Percentiles rank a stretch among this genome's conserved stretches.
Evolutionary conservation across 164 flowering plant genomes (phyloP).

Genomic region (Dillenia turbinata): DNA sequence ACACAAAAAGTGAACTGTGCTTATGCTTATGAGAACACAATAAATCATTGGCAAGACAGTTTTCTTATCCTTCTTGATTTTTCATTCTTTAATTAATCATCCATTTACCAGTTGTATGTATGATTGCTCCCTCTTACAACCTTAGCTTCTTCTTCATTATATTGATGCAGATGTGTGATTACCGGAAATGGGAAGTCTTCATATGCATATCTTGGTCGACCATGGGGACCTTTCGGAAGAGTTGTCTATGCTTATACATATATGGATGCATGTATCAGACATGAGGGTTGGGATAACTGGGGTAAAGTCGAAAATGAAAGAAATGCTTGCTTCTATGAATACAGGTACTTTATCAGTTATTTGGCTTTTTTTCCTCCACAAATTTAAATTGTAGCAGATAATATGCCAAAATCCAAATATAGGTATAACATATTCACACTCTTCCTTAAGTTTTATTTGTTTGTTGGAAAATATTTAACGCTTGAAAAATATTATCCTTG

Average conservation of each 20-base stretch:
- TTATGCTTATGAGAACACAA: too few relatives aligned
- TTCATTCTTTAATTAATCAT: background rate
- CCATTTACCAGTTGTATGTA: background rate
- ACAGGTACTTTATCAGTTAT: conserved; percentile 57
- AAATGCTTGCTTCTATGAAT: conserved; percentile 95
- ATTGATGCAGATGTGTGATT: conserved; percentile 70
- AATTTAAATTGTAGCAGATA: too few relatives aligned
- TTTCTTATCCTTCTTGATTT: too few relatives aligned
- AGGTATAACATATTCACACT: too few relatives aligned
- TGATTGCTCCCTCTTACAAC: background rate
- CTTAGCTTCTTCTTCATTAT: background rate
- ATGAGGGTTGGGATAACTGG: conserved; percentile 92
- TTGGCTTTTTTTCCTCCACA: too few relatives aligned
- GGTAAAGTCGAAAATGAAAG: conserved; percentile 84
- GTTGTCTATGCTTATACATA: conserved; percentile 83
- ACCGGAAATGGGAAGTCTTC: conserved; percentile 79
- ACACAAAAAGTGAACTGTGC: too few relatives aligned
- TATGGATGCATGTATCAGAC: conserved; percentile 79
- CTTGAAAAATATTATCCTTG: too few relatives aligned
- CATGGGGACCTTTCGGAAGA: conserved; percentile 98
- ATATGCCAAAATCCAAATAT: too few relatives aligned
- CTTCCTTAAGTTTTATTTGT: too few relatives aligned
- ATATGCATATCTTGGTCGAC: conserved; percentile 79
- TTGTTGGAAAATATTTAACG: too few relatives aligned
- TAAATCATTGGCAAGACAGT: too few relatives aligned